A percentile compares a stretch with the other conserved stretches of the same genome.
Conservation (phyloP, 495 filamentous ascomycete genomes). For the Neurospora sp. region DNA sequence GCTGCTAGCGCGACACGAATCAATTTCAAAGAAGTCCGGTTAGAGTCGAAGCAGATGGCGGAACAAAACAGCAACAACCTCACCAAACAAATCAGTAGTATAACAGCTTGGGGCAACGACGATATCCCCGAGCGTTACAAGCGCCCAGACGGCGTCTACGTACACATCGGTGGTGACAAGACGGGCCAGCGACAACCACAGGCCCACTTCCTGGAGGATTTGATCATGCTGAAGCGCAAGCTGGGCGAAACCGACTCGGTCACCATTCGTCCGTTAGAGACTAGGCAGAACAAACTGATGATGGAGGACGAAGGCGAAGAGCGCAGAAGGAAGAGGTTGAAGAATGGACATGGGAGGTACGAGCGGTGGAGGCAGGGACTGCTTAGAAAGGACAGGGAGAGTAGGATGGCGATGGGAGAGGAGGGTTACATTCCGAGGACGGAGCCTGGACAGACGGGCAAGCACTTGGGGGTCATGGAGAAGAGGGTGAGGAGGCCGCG, state of each 20-base stretch:
- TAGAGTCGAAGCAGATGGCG: conserved; percentile 6
- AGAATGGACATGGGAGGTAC: conserved; percentile 15
- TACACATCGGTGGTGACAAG: conserved; percentile 26
- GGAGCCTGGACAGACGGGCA: conserved; percentile 9
- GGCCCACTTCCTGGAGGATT: conserved; percentile 34
- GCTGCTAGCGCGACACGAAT: conserved; percentile 45
- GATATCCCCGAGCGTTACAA: conserved; percentile 23
- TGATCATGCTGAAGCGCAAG: conserved; percentile 40
- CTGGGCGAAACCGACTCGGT: conserved; percentile 47
- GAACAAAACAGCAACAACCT: conserved; percentile 2
- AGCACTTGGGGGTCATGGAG: conserved; percentile 3
- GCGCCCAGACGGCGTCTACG: conserved; percentile 21
- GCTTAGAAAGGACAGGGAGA: conserved; percentile 7
- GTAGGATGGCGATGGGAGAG: conserved; percentile 2
- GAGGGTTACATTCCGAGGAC: conserved; percentile 11
- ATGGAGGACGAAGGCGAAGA: conserved; percentile 23
- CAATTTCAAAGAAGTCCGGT: conserved; percentile 25
- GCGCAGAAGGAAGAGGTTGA: conserved; percentile 16
- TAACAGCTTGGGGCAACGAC: conserved; percentile 3
- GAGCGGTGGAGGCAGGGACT: conserved; percentile 14
- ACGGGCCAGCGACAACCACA: conserved; percentile 29
- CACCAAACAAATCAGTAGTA: background rate
- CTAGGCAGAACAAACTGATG: conserved; percentile 24
- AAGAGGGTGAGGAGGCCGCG: background rate
- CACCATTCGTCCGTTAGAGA: conserved; percentile 34